A percentile compares a stretch with the other conserved stretches of the same genome.
Conservation (phyloP, 1,284 basidiomycete species). For the Trametes versicolor region DNA sequence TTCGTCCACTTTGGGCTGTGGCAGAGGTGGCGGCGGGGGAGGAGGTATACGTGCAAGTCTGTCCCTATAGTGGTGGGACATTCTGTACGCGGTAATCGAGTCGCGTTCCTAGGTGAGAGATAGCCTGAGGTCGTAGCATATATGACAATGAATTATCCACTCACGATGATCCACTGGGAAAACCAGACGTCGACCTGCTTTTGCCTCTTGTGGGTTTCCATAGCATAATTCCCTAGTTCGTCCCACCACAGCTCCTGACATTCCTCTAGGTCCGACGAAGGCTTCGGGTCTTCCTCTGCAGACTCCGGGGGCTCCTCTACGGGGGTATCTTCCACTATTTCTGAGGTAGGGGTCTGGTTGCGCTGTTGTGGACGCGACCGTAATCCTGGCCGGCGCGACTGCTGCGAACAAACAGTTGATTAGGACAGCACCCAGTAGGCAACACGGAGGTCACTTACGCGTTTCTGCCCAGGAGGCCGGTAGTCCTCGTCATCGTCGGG, state of each 20-base stretch:
- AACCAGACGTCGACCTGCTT: slow-evolving; percentile 78
- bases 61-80: slow-evolving; percentile 72
- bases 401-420: slow-evolving; percentile 38
- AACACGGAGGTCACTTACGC: slow-evolving; percentile 53
- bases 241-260: slow-evolving; percentile 77
- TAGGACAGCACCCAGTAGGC: slow-evolving; percentile 8
- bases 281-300: slow-evolving; percentile 57
- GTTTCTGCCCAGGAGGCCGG: slow-evolving; percentile 59
- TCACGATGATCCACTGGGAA: slow-evolving; percentile 67
- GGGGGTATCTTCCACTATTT: slow-evolving; percentile 46
- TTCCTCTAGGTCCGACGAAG: slow-evolving; percentile 81
- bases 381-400: slow-evolving; percentile 52
- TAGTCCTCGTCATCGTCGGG: slow-evolving; percentile 63
- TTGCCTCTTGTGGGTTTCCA: slow-evolving; percentile 76
- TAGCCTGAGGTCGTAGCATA: slow-evolving; percentile 10
- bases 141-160: slow-evolving; percentile 36
- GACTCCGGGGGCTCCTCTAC: slow-evolving; percentile 47
- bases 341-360: slow-evolving; percentile 47
- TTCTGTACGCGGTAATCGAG: slow-evolving; percentile 61
- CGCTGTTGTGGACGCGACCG: slow-evolving; percentile 52
- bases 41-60: slow-evolving; percentile 72
- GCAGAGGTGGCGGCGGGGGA: slow-evolving; percentile 58
- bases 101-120: slow-evolving; percentile 67
- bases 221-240: slow-evolving; percentile 72
- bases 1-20: slow-evolving; percentile 48